These are phyloP conservation scores for Manihot esculenta DNA, from an alignment of 441 rosid genomes.

Conservation along the genomic window DNA sequence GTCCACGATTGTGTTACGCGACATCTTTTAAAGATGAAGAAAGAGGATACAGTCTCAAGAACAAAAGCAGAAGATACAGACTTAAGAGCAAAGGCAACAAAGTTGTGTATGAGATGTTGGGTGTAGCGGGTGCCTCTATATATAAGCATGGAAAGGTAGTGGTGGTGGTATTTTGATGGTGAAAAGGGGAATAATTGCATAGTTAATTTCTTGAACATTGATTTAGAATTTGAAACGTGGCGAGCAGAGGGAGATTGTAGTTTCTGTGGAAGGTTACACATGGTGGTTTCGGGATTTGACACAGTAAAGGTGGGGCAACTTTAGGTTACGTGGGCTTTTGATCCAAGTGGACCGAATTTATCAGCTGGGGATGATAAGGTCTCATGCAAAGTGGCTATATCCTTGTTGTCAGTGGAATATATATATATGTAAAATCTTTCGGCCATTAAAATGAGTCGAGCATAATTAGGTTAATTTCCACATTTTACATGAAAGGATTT, in stretches of 20 bases:
- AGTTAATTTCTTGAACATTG: no score
- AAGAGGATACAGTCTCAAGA: background rate
- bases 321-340: no score
- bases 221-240: no score
- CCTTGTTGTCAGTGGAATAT: no score
- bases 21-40: slow-evolving; percentile 18
- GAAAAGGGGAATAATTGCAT: no score
- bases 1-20: slow-evolving; percentile 22
- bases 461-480: no score
- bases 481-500: no score
- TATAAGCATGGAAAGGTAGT: slow-evolving; percentile 20
- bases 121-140: background rate
- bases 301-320: background rate
- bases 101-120: background rate
- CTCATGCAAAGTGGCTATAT: background rate
- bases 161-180: no score
- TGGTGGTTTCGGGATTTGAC: slow-evolving; percentile 15
- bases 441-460: no score
- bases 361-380: background rate
- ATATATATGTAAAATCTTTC: no score
- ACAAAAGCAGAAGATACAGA: background rate
- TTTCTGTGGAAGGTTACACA: no score
- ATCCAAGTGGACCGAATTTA: background rate
- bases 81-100: background rate
- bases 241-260: no score